These are phyloP conservation scores for Neurospora sp. DNA, from an alignment of 495 filamentous ascomycete genomes.

Conservation along the genomic window DNA sequence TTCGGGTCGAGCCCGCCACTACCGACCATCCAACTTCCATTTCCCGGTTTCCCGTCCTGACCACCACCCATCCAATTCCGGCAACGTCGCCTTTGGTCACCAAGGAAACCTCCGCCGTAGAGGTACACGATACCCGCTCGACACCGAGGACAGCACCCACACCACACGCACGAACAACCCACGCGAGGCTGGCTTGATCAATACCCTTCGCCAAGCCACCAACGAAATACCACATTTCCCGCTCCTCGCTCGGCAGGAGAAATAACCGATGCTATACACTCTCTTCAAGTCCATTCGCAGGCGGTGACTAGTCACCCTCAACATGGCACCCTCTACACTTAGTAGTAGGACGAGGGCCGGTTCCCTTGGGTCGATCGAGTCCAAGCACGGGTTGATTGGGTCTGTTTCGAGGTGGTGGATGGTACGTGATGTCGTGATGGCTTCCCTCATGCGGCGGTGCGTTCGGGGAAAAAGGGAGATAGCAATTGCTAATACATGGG, in stretches of 20 bases:
- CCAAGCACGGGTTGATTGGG: conserved; percentile 17
- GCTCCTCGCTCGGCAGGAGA: background rate
- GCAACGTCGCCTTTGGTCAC: background rate
- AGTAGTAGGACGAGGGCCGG: conserved; percentile 9
- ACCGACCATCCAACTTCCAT: background rate
- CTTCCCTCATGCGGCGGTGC: background rate
- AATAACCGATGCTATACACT: conserved; percentile 12
- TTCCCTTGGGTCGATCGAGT: conserved; percentile 1
- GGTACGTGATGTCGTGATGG: conserved; percentile 12
- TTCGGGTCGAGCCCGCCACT: background rate
- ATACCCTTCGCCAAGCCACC: background rate
- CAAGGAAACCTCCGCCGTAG: background rate
- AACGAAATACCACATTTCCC: background rate
- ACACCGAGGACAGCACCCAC: background rate
- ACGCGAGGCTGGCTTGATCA: background rate
- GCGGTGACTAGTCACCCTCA: conserved; percentile 29
- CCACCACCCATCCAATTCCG: background rate
- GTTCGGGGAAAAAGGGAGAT: too few species aligned
- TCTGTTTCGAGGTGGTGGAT: conserved; percentile 43
- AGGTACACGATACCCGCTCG: background rate
- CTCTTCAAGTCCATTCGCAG: conserved; percentile 29
- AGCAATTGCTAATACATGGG: too few species aligned
- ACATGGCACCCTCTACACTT: conserved; percentile 21
- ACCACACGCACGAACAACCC: background rate
- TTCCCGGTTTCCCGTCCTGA: background rate